Conservation (phyloP, 768 basidiomycete genomes). For the Mycena maculata region DNA sequence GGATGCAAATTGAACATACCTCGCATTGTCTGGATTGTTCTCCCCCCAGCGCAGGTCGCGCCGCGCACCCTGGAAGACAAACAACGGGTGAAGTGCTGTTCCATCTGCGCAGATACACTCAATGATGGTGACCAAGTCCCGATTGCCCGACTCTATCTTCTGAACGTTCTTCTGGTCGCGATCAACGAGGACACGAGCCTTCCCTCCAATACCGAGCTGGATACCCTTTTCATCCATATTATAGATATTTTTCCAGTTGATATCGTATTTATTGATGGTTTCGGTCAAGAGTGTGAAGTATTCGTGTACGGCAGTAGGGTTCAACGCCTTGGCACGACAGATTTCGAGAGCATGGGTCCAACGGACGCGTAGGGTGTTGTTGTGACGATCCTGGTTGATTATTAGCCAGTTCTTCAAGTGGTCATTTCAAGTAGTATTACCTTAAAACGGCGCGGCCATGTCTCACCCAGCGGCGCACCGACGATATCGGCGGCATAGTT, state of each 20-base stretch:
- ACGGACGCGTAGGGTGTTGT: background rate
- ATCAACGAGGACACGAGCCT: conserved; percentile 34
- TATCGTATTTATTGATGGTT: conserved; percentile 36
- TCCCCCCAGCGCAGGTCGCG: background rate
- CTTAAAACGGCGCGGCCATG: background rate
- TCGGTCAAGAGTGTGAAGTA: conserved; percentile 41
- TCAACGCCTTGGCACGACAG: background rate
- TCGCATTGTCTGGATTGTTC: background rate
- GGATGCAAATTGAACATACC: too few relatives aligned
- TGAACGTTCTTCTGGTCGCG: too few relatives aligned
- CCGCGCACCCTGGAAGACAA: background rate
- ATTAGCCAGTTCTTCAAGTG: background rate
- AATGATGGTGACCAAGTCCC: background rate
- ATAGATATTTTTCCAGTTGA: conserved; percentile 44
- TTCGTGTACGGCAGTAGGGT: conserved; percentile 33
- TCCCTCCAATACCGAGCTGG: conserved; percentile 40
- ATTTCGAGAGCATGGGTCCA: background rate
- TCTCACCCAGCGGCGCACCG: background rate
- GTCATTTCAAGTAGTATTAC: background rate
- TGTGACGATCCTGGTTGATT: background rate
- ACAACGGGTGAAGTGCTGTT: background rate
- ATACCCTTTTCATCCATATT: conserved; percentile 49
- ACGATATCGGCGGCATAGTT: background rate
- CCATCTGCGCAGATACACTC: background rate
- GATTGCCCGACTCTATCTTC: conserved; percentile 36